These are phyloP conservation scores for Hygrophorus russula DNA, from an alignment of 768 basidiomycete species.

Conservation along the genomic window DNA sequence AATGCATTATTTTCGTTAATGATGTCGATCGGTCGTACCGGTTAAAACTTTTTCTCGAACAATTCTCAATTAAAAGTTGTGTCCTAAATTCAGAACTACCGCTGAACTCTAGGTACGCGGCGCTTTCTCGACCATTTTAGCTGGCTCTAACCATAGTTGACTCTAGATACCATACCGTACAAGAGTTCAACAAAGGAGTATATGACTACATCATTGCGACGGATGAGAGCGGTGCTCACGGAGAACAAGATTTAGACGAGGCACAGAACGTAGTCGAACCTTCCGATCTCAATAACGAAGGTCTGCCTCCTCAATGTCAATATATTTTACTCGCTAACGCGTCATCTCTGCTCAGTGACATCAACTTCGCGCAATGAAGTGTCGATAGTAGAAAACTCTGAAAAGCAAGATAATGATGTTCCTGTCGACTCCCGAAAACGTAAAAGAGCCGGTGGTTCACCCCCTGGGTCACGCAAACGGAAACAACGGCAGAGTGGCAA, in stretches of 20 bases:
- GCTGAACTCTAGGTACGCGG: constrained; percentile 69
- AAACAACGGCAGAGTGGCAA: constrained; percentile 42
- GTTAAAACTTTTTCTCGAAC: constrained; percentile 94
- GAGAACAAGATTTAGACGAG: constrained; percentile 33
- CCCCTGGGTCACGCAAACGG: constrained; percentile 40
- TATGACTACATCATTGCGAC: constrained; percentile 99
- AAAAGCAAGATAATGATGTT: constrained; percentile 11
- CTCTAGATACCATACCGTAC: constrained; percentile 84
- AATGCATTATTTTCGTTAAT: constrained; percentile 95
- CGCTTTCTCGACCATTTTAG: background rate
- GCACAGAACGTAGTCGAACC: constrained; percentile 31
- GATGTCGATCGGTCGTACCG: constrained; percentile 91
- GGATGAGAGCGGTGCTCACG: constrained; percentile 66
- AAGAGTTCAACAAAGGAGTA: constrained; percentile 97
- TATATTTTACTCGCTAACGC: background rate
- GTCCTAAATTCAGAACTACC: constrained; percentile 95
- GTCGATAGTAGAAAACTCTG: constrained; percentile 10
- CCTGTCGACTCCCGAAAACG: constrained; percentile 35
- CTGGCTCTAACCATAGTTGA: background rate
- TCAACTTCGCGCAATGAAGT: constrained; percentile 38
- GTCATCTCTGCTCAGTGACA: constrained; percentile 27
- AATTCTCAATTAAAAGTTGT: constrained; percentile 93
- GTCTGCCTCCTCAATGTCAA: background rate
- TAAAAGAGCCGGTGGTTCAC: constrained; percentile 31
- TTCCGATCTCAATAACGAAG: background rate